Base-by-base conservation (phyloP, 441 rosid species). In the Gossypium davidsonii region DNA sequence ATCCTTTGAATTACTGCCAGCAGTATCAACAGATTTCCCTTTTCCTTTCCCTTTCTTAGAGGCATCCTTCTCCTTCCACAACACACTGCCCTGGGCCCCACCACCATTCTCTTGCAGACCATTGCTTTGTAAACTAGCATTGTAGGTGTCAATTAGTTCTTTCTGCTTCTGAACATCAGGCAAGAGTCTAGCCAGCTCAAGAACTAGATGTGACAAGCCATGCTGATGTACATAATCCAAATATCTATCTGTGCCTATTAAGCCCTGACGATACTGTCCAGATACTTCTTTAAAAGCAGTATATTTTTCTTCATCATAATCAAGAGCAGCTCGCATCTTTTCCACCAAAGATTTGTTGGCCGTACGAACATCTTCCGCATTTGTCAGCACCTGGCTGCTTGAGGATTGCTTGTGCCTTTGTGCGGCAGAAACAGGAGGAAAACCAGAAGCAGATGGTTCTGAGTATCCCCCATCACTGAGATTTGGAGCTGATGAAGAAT, bases 301-400 rank as follows among this genome's bases (percentile, higher is more conserved):
- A 70, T 76, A 95, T 58, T 85, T 79, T 31, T 91, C 96, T 81
- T 93, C 88, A 71, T 95, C 91, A 74, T 82, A 74, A 23, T 82
- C 87, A 42, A 95, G 83, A 8, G 92, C 97, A 72, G 86, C 68
- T 46, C 88, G 90, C 53, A 95, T 87, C 82, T 85, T 91, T 80
- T 95, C 98, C 59, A 95, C 90, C 85, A 95, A 70, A 4, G 93
- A 87, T 73, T 82, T 93, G 79, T 95, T 91, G 23, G 98, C 97
- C 49, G 86, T 81, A 8, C 87, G 97, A 77, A 89, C 88, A 74
- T 91, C 85, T 69, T 81, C 85, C 63, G 80, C 84, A 20, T 76
- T 74, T 20, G 44, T 79, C 67, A 51, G 48, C 58, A 79, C 78
- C 74, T 79, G 87, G 79, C 73, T 76, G 44, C 74, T 75, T 10